Base-by-base conservation (phyloP, 1,284 basidiomycete species). In the Peniophora sp. region DNA sequence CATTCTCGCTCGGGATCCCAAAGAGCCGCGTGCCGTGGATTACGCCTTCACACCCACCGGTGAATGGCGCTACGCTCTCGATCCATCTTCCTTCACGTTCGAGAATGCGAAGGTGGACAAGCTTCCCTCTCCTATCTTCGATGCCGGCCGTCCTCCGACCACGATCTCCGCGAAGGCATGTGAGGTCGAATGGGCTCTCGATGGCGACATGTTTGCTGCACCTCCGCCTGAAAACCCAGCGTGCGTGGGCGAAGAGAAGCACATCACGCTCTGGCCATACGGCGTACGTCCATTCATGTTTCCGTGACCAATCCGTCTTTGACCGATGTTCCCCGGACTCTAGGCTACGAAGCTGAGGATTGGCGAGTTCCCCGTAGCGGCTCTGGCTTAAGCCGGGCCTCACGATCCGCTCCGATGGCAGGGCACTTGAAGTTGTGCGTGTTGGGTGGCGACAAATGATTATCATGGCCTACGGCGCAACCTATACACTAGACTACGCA, bases 31-130 rank as follows among this genome's bases (percentile, higher is more conserved):
- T 22, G 78, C 77, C 0, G 70, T 72, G 15, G 79, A 81, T 55
- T 63, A 78, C 22, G 65, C 81, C 60, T 76, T 79, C 56, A 72
- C 77, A 49, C 69, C 76, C n/a, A 71, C 71, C 1, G 66, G 55
- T 2, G 53, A 64, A 3, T 81, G 78, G 78, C 71, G 79, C 56
- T 79, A 71, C 58, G 78, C 78, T 18, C 78, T 81, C 55, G 77
- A 80, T 58, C 75, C 77, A 3, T 57, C 68, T 3, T 76, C 76
- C 15, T 61, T 80, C 43, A 63, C 62, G 45, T 80, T 80, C 65
- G 66, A 68, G 34, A 63, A 58, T 20, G 62, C 68, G 5, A 68
- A 70, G 8, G 37, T 68, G 3, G 68, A 68, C n/a, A 61, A 55
- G 20, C 67, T 79, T 20, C 77, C 78, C n/a, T 75, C 74, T 18